Evolutionary conservation across 306 rosid genomes (phyloP).

Genomic region (Crataegus laevigata): DNA sequence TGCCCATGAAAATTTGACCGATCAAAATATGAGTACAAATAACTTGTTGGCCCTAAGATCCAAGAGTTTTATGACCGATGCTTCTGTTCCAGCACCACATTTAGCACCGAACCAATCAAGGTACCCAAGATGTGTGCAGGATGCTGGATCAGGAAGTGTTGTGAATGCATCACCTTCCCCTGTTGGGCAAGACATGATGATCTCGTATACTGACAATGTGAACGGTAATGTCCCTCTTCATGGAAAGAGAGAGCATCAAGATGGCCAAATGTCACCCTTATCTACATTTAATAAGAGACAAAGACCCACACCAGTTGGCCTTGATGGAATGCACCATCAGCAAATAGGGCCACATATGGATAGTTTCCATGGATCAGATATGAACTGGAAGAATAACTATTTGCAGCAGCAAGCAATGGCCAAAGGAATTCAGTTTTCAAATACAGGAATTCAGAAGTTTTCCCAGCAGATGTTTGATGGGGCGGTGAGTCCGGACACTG

Average conservation of each 20-base stretch:
- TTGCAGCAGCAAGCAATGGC: constrained; percentile 58
- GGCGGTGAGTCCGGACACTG: constrained; percentile 55
- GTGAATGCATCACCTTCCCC: constrained; percentile 49
- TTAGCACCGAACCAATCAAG: constrained; percentile 48
- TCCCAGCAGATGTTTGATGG: constrained; percentile 71
- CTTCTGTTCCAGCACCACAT: constrained; percentile 55
- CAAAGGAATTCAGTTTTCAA: constrained; percentile 62
- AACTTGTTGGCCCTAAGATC: constrained; percentile 48
- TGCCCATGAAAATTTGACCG: constrained; percentile 46
- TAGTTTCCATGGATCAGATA: constrained; percentile 59
- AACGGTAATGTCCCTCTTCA: constrained; percentile 44
- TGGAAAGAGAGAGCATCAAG: constrained; percentile 72
- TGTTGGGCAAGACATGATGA: constrained; percentile 57
- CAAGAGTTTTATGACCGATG: constrained; percentile 53
- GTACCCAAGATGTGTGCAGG: constrained; percentile 66
- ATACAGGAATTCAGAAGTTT: constrained; percentile 57
- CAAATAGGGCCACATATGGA: constrained; percentile 50
- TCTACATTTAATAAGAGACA: constrained; percentile 55
- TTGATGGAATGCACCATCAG: constrained; percentile 64
- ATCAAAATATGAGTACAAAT: constrained; percentile 46
- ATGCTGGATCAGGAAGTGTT: constrained; percentile 51
- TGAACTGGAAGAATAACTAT: constrained; percentile 65
- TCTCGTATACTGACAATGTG: constrained; percentile 52
- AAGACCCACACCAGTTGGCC: constrained; percentile 44
- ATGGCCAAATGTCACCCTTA: constrained; percentile 68